Evolutionary conservation across 1,284 basidiomycete species (phyloP).

Genomic region (Lignosus rhinocerotis): DNA sequence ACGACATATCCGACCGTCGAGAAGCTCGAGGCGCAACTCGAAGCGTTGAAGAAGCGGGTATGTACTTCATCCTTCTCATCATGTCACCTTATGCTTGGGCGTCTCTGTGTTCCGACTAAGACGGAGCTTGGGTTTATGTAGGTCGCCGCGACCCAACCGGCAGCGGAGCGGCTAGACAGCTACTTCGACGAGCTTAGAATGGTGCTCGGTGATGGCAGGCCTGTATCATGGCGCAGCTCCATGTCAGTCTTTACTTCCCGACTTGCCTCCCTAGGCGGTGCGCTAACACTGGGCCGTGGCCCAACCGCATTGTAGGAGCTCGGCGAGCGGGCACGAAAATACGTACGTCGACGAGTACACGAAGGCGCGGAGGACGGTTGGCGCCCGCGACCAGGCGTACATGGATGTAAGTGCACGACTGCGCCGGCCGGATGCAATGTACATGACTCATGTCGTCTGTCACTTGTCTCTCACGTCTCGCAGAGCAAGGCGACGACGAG

Average conservation of each 20-base stretch:
- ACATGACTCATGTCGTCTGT: background rate
- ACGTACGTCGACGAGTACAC: constrained; percentile 12
- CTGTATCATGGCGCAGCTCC: constrained; percentile 20
- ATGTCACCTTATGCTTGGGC: background rate
- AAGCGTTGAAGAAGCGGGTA: constrained; percentile 10
- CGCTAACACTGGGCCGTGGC: background rate
- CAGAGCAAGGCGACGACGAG: constrained; percentile 23
- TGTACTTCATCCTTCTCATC: background rate
- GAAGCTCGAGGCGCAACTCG: constrained; percentile 11
- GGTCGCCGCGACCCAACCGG: constrained; percentile 16
- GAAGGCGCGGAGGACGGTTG: constrained; percentile 21
- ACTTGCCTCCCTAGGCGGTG: background rate
- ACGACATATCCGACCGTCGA: constrained; percentile 6
- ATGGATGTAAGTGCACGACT: constrained; percentile 15
- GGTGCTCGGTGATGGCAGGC: constrained; percentile 21
- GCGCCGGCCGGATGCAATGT: background rate
- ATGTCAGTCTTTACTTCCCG: constrained; percentile 12
- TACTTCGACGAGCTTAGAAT: constrained; percentile 22
- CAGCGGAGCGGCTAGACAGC: constrained; percentile 18
- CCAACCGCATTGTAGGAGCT: constrained; percentile 1
- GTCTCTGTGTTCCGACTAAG: background rate
- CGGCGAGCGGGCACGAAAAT: constrained; percentile 6
- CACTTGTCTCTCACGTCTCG: background rate
- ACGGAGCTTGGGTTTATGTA: background rate
- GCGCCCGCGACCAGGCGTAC: constrained; percentile 21